phyloP scores from a whole-genome alignment of 1,139 yeast species.

The Geotrichum candidum region DNA sequence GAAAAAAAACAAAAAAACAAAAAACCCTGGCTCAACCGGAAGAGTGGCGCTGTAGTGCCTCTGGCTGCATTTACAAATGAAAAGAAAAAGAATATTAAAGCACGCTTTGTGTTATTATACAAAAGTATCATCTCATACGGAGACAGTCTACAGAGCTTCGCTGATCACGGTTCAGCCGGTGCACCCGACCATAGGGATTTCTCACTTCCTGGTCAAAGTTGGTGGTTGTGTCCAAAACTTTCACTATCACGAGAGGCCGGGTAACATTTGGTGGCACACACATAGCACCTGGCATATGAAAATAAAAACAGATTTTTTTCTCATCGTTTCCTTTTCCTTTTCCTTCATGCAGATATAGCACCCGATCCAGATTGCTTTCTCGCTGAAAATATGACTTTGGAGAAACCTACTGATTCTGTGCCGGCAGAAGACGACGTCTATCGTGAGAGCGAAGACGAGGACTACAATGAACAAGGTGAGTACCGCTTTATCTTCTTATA shows the following conservation, averaged over 20 bases:
- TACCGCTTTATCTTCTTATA: neutral
- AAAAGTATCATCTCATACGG: too few species aligned
- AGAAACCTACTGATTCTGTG: neutral
- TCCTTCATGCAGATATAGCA: neutral
- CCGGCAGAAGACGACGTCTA: constrained; percentile 37
- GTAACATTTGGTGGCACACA: neutral
- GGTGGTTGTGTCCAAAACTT: neutral
- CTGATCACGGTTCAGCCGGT: neutral
- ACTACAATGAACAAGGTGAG: constrained; percentile 33
- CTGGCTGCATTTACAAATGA: neutral
- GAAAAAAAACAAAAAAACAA: neutral
- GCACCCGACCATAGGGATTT: neutral
- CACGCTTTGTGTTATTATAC: too few species aligned
- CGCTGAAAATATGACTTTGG: constrained; percentile 5
- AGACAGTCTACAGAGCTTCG: too few species aligned
- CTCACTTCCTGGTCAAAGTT: neutral
- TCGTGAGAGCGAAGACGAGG: constrained; percentile 61
- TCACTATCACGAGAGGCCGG: neutral
- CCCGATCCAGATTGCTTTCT: neutral
- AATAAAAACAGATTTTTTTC: too few species aligned
- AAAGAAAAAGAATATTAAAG: too few species aligned
- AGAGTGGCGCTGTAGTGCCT: neutral
- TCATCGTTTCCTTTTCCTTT: neutral
- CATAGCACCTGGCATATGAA: neutral
- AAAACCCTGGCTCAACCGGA: neutral